These are phyloP conservation scores for Paxillus ammoniavirescens DNA, from an alignment of 768 basidiomycete genomes.

Conservation along the genomic window DNA sequence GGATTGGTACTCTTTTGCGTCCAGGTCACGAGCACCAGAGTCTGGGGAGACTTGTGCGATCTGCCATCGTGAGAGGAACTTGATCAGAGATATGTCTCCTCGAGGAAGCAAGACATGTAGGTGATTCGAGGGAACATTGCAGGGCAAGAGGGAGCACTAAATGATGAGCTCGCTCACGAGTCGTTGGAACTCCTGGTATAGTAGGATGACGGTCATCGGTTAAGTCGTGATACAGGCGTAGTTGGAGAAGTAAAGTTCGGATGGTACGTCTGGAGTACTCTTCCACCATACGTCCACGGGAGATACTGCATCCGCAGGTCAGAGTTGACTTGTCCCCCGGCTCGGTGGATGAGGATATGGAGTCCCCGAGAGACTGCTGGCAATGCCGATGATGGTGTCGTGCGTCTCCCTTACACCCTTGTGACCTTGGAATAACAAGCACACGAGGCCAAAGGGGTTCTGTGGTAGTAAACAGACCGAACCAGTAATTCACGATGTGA, in stretches of 20 bases:
- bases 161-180: not conserved
- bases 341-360: constrained; percentile 17
- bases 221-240: constrained; percentile 35
- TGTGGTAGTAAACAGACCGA: no score
- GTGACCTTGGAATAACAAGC: not conserved
- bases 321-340: constrained; percentile 15
- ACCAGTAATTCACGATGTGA: no score
- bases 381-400: not conserved
- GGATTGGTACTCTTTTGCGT: constrained; percentile 14
- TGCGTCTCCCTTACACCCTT: constrained; percentile 5
- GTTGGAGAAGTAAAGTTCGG: constrained; percentile 22
- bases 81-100: constrained; percentile 24
- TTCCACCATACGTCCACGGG: constrained; percentile 35
- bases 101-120: constrained; percentile 32
- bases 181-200: not conserved
- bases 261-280: constrained; percentile 24
- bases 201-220: not conserved
- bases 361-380: not conserved
- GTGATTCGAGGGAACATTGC: not conserved
- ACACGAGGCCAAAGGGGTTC: no score
- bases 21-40: constrained; percentile 28
- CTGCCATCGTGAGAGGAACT: constrained; percentile 1
- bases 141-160: not conserved
- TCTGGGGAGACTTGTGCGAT: constrained; percentile 2
- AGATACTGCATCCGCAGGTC: not conserved